Evolutionary conservation across 306 rosid species (phyloP).

Genomic region (Dalbergia oliveri): DNA sequence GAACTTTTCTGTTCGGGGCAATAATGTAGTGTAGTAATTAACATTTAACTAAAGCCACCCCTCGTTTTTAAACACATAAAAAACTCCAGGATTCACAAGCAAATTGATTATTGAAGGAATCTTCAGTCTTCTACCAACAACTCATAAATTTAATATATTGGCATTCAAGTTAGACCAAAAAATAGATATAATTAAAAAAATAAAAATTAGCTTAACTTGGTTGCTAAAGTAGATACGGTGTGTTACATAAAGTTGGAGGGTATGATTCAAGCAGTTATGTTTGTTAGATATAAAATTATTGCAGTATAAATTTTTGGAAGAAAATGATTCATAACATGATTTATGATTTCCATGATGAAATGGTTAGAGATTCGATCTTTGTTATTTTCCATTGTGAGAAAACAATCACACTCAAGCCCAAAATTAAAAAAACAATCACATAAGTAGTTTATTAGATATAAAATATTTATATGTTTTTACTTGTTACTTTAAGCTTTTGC

Average conservation of each 20-base stretch:
- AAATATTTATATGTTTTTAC: too few relatives aligned
- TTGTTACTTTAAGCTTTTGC: too few relatives aligned
- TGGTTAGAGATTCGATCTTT: too few relatives aligned
- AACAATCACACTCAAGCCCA: too few relatives aligned
- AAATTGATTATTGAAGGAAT: too few relatives aligned
- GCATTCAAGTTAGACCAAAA: neutral
- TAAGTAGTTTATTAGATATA: too few relatives aligned
- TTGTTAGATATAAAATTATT: too few relatives aligned
- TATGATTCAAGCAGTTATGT: neutral
- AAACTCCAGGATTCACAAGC: neutral
- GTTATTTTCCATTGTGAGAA: too few relatives aligned
- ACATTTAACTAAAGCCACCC: neutral
- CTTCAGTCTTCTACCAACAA: slow-evolving; percentile 5
- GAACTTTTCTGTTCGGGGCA: slow-evolving; percentile 47
- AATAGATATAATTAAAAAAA: neutral
- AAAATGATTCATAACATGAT: neutral
- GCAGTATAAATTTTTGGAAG: too few relatives aligned
- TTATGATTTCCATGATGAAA: too few relatives aligned
- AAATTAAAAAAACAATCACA: too few relatives aligned
- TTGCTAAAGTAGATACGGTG: neutral
- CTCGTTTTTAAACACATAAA: neutral
- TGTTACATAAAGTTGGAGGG: neutral
- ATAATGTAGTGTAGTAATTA: slow-evolving; percentile 38
- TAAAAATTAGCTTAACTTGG: neutral
- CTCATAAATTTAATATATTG: neutral